Conservation (phyloP, 2,329 filamentous ascomycete species). For the Penicillium corylophilum region DNA sequence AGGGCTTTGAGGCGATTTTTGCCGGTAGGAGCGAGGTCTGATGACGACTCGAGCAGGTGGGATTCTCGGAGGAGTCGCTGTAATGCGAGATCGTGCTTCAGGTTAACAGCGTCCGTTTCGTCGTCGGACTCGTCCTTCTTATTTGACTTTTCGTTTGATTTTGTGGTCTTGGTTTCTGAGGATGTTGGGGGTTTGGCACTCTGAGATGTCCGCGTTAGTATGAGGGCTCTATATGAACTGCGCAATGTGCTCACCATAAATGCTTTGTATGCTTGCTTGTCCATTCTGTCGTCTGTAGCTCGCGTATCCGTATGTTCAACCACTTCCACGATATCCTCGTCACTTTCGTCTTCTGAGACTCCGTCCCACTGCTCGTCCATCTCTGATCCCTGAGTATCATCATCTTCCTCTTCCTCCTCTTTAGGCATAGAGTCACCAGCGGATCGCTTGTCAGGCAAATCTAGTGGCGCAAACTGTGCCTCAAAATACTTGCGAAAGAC, state of each 20-base stretch:
- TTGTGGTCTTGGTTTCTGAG: conserved; percentile 15
- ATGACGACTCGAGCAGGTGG: conserved; percentile 70
- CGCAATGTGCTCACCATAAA: conserved; percentile 64
- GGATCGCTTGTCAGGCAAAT: conserved; percentile 25
- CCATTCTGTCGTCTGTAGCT: conserved; percentile 49
- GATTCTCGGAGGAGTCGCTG: conserved; percentile 90
- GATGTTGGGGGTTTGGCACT: conserved; percentile 50
- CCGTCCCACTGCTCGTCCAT: conserved; percentile 62
- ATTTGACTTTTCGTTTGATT: conserved; percentile 21
- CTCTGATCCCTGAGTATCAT: conserved; percentile 27
- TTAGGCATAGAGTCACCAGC: conserved; percentile 15
- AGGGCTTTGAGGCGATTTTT: conserved; percentile 76
- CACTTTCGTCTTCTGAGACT: conserved; percentile 54
- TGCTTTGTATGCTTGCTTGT: conserved; percentile 69
- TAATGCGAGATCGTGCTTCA: conserved; percentile 89
- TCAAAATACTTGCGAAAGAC: conserved; percentile 85
- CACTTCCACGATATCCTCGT: conserved; percentile 53
- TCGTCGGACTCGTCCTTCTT: conserved; percentile 53
- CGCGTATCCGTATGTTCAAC: conserved; percentile 59
- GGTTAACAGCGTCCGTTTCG: conserved; percentile 61
- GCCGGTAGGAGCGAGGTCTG: conserved; percentile 60
- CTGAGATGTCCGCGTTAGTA: conserved; percentile 20
- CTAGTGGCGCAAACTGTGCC: conserved; percentile 76
- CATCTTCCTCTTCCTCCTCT: conserved; percentile 27
- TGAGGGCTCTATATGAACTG: neutral